Percentiles rank a stretch among this genome's conserved stretches.
Evolutionary conservation across 108 stramenopile species (phyloP).

Genomic region (Skeletonema tropicum): DNA sequence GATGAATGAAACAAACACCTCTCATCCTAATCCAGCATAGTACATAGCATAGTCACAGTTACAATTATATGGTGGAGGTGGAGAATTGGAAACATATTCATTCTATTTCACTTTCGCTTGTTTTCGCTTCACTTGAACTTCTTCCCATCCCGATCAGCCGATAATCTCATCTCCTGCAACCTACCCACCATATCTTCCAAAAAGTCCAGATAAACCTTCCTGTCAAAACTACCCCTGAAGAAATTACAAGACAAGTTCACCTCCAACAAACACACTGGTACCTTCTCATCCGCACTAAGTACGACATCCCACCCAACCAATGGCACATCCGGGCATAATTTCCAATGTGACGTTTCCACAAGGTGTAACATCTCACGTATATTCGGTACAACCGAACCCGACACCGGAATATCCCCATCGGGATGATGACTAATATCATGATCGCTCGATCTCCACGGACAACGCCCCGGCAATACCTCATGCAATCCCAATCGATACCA

Average conservation of each 20-base stretch:
- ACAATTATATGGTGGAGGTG: no score
- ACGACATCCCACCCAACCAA: conserved; percentile 91
- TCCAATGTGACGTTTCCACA: conserved; percentile 78
- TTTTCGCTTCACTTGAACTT: conserved; percentile 28
- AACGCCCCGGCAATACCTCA: conserved; percentile 61
- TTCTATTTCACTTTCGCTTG: no score
- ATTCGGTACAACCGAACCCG: conserved; percentile 71
- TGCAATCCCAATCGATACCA: conserved; percentile 93
- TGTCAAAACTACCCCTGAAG: conserved; percentile 85
- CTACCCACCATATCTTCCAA: conserved; percentile 63
- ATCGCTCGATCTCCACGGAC: conserved; percentile 73
- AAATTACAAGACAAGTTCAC: conserved; percentile 87
- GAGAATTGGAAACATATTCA: no score
- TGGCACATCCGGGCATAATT: conserved; percentile 83
- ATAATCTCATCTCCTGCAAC: conserved; percentile 52
- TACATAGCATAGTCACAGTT: no score
- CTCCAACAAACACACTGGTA: conserved; percentile 84
- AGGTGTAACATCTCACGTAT: conserved; percentile 68
- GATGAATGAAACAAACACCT: no score
- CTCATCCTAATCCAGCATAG: no score
- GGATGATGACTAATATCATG: conserved; percentile 73
- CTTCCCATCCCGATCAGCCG: conserved; percentile 45
- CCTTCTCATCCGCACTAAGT: conserved; percentile 62
- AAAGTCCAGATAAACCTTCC: conserved; percentile 74
- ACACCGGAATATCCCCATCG: conserved; percentile 78